A percentile compares a stretch with the other conserved stretches of the same genome.
Conservation (phyloP, 2,329 filamentous ascomycete genomes). For the Fusarium albidum region DNA sequence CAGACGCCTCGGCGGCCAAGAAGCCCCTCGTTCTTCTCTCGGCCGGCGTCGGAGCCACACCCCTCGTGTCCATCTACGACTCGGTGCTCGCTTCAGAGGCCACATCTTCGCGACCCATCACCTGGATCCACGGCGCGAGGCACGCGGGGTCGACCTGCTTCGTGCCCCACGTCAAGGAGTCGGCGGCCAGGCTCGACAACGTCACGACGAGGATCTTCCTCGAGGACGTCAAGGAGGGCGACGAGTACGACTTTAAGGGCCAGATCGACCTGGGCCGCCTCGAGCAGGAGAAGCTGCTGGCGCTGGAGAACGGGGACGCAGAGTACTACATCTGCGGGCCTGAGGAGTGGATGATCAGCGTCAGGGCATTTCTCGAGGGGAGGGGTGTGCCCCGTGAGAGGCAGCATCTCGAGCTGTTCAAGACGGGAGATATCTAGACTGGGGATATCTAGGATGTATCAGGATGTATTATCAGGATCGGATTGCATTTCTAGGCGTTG, state of each 20-base stretch:
- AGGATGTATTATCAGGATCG: no score
- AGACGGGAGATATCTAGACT: constrained; percentile 55
- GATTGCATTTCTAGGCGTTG: constrained; percentile 33
- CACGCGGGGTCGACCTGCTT: constrained; percentile 64
- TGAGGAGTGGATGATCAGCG: constrained; percentile 71
- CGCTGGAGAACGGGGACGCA: constrained; percentile 59
- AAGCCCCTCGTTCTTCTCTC: constrained; percentile 71
- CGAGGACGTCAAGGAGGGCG: constrained; percentile 57
- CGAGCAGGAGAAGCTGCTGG: constrained; percentile 61
- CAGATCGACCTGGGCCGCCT: constrained; percentile 66
- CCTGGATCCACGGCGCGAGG: constrained; percentile 70
- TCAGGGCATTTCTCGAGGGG: constrained; percentile 59
- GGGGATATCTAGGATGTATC: no score
- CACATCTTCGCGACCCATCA: constrained; percentile 55
- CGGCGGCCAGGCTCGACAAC: constrained; percentile 48
- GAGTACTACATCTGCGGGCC: constrained; percentile 80
- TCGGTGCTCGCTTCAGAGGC: constrained; percentile 49
- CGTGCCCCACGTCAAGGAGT: constrained; percentile 56
- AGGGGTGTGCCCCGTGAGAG: constrained; percentile 65
- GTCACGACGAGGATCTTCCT: constrained; percentile 63
- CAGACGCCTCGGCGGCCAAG: constrained; percentile 49
- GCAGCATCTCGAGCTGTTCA: constrained; percentile 74
- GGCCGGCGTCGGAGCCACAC: constrained; percentile 74
- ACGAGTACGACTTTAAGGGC: constrained; percentile 67
- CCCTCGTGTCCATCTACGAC: constrained; percentile 72